Conservation (phyloP, 306 rosid genomes). For the Prunus davidiana region DNA sequence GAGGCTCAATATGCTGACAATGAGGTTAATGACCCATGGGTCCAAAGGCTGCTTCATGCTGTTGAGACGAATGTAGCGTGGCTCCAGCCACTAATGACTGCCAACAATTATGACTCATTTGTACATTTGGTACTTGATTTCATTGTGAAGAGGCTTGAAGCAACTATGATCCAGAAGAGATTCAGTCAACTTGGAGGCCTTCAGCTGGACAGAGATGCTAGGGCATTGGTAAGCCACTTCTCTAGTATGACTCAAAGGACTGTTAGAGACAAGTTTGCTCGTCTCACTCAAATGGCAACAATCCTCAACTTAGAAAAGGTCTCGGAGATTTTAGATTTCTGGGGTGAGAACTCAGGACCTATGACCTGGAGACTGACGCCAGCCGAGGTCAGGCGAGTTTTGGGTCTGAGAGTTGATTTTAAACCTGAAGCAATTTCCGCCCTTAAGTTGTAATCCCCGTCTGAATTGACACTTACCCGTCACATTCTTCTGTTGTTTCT, state of each 20-base stretch:
- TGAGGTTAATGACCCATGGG: conserved; percentile 98
- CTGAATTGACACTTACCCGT: background rate
- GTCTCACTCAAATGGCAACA: conserved; percentile 94
- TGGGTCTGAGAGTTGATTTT: conserved; percentile 88
- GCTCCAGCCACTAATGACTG: conserved; percentile 89
- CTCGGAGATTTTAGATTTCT: conserved; percentile 93
- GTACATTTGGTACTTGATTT: conserved; percentile 86
- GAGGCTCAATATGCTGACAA: conserved; percentile 92
- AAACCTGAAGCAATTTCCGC: conserved; percentile 92
- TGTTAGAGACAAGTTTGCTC: conserved; percentile 93
- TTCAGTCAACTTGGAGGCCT: conserved; percentile 98
- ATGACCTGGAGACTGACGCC: conserved; percentile 99
- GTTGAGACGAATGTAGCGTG: conserved; percentile 81
- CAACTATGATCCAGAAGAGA: conserved; percentile 94
- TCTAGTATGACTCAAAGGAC: conserved; percentile 90
- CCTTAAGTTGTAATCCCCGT: conserved; percentile 57
- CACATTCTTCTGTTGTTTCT: conserved; percentile 41
- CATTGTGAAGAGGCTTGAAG: conserved; percentile 88
- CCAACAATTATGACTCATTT: conserved; percentile 71
- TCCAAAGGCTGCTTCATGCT: conserved; percentile 92
- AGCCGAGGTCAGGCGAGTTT: conserved; percentile 91
- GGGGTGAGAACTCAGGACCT: conserved; percentile 99
- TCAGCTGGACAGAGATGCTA: conserved; percentile 90
- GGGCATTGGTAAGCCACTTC: conserved; percentile 94
- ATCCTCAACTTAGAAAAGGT: conserved; percentile 93